Evolutionary conservation across 2,329 filamentous ascomycete species (phyloP).

Genomic region (Apiospora saccharicola): DNA sequence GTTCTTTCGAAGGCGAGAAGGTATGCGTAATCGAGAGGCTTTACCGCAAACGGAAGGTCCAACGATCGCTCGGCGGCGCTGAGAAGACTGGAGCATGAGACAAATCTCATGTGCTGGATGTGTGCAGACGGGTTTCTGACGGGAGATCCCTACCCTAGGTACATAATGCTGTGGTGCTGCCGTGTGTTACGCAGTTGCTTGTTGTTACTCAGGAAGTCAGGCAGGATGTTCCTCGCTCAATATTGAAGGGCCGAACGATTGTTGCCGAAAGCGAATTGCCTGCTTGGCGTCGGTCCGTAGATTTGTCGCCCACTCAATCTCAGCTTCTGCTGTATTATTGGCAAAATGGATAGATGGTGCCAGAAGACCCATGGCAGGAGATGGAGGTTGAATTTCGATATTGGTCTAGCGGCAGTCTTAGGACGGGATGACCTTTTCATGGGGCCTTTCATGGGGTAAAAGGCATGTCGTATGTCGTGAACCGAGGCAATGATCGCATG

Average conservation of each 20-base stretch:
- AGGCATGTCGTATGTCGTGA: not conserved
- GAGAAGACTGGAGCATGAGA: constrained; percentile 16
- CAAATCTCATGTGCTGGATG: constrained; percentile 20
- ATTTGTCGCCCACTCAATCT: not conserved
- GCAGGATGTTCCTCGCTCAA: not conserved
- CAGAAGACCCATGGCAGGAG: not conserved
- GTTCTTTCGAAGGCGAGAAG: not conserved
- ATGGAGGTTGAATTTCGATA: not conserved
- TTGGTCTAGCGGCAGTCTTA: not conserved
- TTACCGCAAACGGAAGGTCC: not conserved
- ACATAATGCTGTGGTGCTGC: not conserved
- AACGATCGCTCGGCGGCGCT: not conserved
- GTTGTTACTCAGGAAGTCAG: not conserved
- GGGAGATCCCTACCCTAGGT: not conserved
- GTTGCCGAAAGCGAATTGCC: not conserved
- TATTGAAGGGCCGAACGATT: not conserved
- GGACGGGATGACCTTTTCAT: constrained; percentile 12
- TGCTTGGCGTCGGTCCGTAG: not conserved
- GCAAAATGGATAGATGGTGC: not conserved
- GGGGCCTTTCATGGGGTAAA: not conserved
- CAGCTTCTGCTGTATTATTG: not conserved
- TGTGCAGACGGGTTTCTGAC: not conserved
- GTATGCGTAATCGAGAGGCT: not conserved
- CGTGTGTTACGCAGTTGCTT: not conserved
- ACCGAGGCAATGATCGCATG: not conserved